Evolutionary conservation across 345 rosid species (phyloP).

Genomic region (Lumnitzera littorea): DNA sequence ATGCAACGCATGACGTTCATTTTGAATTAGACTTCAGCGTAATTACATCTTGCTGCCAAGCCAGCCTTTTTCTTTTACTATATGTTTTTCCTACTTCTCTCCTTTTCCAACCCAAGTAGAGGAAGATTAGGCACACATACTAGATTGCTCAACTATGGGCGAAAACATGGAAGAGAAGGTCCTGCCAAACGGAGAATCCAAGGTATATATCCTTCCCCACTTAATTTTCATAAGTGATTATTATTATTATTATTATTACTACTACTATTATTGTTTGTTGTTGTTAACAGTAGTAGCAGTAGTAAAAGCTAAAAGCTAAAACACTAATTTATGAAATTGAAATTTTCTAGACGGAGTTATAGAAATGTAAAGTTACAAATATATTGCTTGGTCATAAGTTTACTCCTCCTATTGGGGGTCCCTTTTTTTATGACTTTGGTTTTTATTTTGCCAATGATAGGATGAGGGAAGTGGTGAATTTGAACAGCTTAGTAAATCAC

Average conservation of each 20-base stretch:
- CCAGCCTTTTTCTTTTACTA: background rate
- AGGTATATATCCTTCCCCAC: slow-evolving; percentile 12
- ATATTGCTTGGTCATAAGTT: background rate
- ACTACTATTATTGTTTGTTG: too few species aligned
- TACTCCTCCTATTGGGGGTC: background rate
- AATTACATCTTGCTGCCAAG: too few species aligned
- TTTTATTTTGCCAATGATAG: background rate
- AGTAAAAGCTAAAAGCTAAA: too few species aligned
- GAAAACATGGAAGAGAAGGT: slow-evolving; percentile 9
- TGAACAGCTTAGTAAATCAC: slow-evolving; percentile 16
- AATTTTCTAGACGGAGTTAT: too few species aligned
- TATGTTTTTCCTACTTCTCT: background rate
- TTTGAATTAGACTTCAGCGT: background rate
- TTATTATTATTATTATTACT: background rate
- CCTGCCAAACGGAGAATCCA: slow-evolving; percentile 7
- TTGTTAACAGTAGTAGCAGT: too few species aligned
- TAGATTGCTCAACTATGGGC: slow-evolving; percentile 8
- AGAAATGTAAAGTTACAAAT: too few species aligned
- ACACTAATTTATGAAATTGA: too few species aligned
- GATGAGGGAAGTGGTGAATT: slow-evolving; percentile 12
- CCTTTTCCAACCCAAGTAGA: background rate
- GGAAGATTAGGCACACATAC: too few species aligned
- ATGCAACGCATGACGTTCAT: background rate
- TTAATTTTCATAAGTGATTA: background rate
- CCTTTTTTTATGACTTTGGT: background rate